Evolutionary conservation across 2,329 filamentous ascomycete genomes (phyloP).

Genomic region (Aspergillus jensenii): DNA sequence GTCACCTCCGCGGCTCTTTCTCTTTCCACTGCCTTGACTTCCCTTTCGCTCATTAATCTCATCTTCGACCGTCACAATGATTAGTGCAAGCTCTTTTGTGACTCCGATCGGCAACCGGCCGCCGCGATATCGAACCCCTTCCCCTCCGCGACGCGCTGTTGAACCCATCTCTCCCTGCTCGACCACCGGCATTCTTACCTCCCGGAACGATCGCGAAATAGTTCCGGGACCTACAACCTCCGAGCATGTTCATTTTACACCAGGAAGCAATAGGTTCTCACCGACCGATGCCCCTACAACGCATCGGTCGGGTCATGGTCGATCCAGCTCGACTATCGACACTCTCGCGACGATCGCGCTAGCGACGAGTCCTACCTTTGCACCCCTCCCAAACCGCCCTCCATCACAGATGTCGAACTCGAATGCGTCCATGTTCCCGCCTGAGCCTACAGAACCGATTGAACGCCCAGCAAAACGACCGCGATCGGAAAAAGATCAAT

Average conservation of each 20-base stretch:
- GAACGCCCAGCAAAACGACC: slow-evolving; percentile 60
- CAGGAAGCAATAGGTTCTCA: slow-evolving; percentile 22
- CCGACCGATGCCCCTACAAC: slow-evolving; percentile 22
- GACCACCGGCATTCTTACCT: slow-evolving; percentile 29
- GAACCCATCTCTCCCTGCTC: slow-evolving; percentile 46
- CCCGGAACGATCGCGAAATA: slow-evolving; percentile 29
- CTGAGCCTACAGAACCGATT: slow-evolving; percentile 29
- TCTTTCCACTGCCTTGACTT: slow-evolving; percentile 9
- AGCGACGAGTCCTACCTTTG: slow-evolving; percentile 48
- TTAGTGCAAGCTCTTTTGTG: slow-evolving; percentile 41
- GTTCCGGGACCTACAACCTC: slow-evolving; percentile 24
- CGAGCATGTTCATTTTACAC: slow-evolving; percentile 23
- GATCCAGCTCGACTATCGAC: slow-evolving; percentile 49
- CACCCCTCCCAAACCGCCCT: slow-evolving; percentile 33
- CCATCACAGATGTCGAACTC: slow-evolving; percentile 27
- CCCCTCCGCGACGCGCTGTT: slow-evolving; percentile 47
- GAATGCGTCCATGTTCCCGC: slow-evolving; percentile 28
- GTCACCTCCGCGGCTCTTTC: slow-evolving; percentile 22
- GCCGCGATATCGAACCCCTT: slow-evolving; percentile 47
- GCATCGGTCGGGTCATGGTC: slow-evolving; percentile 40
- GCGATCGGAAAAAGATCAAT: slow-evolving; percentile 57
- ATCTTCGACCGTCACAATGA: slow-evolving; percentile 30
- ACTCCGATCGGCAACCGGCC: slow-evolving; percentile 37
- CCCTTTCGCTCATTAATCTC: slow-evolving; percentile 10
- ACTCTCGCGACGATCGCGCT: slow-evolving; percentile 52